Percentiles rank a stretch among this genome's conserved stretches.
Evolutionary conservation across 371 early-diverging fungal genomes (phyloP).

Genomic region (Mucor lusitanicus): DNA sequence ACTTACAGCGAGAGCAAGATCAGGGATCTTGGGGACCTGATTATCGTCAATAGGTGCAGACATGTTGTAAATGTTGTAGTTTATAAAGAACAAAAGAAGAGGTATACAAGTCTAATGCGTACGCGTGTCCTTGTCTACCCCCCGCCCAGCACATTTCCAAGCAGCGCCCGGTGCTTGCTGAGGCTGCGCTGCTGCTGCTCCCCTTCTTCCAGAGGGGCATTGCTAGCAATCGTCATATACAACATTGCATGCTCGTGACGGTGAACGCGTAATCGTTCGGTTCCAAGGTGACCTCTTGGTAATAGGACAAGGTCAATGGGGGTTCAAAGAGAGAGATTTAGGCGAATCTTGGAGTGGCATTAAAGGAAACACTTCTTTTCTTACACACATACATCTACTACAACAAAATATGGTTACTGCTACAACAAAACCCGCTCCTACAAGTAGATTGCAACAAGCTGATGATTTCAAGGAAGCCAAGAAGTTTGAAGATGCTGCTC

Average conservation of each 20-base stretch:
- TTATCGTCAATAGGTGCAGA: constrained; percentile 46
- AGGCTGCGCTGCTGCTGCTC: not conserved
- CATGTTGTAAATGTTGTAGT: constrained; percentile 4
- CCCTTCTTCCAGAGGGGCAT: not conserved
- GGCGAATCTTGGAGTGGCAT: not conserved
- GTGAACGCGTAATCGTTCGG: constrained; percentile 27
- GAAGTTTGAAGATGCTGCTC: constrained; percentile 54
- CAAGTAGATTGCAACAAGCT: constrained; percentile 48
- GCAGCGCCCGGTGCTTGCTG: not conserved
- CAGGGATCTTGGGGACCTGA: constrained; percentile 76
- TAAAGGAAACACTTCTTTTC: not conserved
- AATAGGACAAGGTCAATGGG: not conserved
- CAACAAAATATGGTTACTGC: constrained; percentile 17
- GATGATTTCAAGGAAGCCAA: constrained; percentile 52
- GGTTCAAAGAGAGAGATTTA: not conserved
- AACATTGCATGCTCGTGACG: constrained; percentile 12
- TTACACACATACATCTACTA: not conserved
- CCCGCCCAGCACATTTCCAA: not conserved
- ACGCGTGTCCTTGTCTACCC: constrained; percentile 1
- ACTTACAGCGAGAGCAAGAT: constrained; percentile 63
- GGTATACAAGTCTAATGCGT: constrained; percentile 4
- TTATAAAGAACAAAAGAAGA: constrained; percentile 2
- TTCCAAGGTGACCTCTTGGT: not conserved
- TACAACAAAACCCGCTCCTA: constrained; percentile 13
- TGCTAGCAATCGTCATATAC: not conserved